Base-by-base conservation (phyloP, 2,329 filamentous ascomycete genomes). In the Nannizziopsis barbatae region DNA sequence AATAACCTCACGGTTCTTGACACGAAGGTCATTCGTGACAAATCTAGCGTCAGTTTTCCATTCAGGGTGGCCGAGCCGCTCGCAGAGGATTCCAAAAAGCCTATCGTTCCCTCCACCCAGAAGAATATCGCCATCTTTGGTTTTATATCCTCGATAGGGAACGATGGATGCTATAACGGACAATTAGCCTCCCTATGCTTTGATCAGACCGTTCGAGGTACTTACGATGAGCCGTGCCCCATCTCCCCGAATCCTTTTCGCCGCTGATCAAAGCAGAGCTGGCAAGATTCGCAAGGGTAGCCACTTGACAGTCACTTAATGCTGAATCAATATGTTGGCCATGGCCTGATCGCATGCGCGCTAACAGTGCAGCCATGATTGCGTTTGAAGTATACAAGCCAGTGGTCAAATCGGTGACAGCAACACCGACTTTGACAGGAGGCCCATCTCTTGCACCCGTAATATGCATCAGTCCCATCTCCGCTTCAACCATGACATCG, bases 401-500 rank as follows among this genome's bases (percentile, higher is more conserved):
- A 0, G 92, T 96, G 0, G 92, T 96, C 44, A 98, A 70, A 66
- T 98, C 92, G 0, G 92, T 96, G 2, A 98, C 92, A 1, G 92
- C 92, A 2, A 98, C 92, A 14, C 92, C 92, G 2, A 98, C 92
- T 69, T 98, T 98, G 35, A 95, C 92, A 0, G 92, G 92, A 1
- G 88, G 84, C 0, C 90, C 88, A 58, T 94, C 84, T 49, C 89
- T 77, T 52, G 78, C 77, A 30, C 92, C 92, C 0, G 92, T 98
- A 58, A 98, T 96, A 68, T 98, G 92, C 92, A 98, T 98, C 49
- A 98, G 71, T 0, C 92, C 92, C 69, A 98, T 89, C 64, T 96
- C 92, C 51, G 92, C 92, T 71, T 98, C 92, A 9, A 98, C 90
- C 90, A 98, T 98, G 57, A 98, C 92, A 67, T 98, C 92, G 73